Conservation (phyloP, 164 flowering plant genomes). For the Amborella trichopoda region DNA sequence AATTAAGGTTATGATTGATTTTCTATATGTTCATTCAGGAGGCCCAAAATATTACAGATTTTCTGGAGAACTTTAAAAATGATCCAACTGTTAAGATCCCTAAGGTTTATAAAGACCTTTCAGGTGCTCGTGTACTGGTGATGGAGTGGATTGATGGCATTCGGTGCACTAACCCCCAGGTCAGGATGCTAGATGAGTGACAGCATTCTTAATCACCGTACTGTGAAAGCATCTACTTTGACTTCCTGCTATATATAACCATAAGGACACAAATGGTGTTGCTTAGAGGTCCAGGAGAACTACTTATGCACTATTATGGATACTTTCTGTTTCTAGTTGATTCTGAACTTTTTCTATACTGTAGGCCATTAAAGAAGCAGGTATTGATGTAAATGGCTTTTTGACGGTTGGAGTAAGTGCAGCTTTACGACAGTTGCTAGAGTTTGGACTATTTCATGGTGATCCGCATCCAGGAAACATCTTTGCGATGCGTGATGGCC, state of each 20-base stretch:
- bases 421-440: constrained; percentile 86
- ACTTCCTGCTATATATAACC: too few species aligned
- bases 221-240: too few species aligned
- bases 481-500: constrained; percentile 99
- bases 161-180: constrained; percentile 96
- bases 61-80: constrained; percentile 82
- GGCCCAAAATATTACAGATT: constrained; percentile 90
- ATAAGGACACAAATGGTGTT: too few species aligned
- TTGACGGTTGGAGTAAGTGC: constrained; percentile 98
- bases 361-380: constrained; percentile 85
- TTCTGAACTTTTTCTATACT: too few species aligned
- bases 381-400: constrained; percentile 82
- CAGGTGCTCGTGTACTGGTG: constrained; percentile 84
- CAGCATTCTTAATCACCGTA: neutral
- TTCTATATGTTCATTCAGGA: constrained; percentile 66
- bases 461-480: constrained; percentile 99
- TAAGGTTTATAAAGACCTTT: constrained; percentile 62
- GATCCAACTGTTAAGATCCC: constrained; percentile 98
- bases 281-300: too few species aligned
- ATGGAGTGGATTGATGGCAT: constrained; percentile 99
- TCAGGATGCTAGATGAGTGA: constrained; percentile 10
- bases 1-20: too few species aligned
- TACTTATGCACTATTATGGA: too few species aligned
- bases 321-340: too few species aligned
- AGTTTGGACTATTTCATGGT: constrained; percentile 95